These are phyloP conservation scores for Scutellaria galericulata DNA, from an alignment of 257 asterid species.

Conservation along the genomic window DNA sequence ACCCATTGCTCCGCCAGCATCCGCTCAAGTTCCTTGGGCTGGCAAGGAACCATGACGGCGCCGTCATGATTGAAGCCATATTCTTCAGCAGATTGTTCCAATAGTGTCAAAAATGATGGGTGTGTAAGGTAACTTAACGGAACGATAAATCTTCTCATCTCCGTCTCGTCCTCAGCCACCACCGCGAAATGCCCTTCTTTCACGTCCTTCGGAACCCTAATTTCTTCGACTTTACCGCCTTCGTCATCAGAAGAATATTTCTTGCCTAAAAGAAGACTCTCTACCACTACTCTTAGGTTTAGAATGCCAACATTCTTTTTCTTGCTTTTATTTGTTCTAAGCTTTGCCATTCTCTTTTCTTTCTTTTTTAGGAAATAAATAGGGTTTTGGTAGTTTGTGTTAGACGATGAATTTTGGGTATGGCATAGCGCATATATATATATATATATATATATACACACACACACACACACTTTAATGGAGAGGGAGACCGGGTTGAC, in stretches of 20 bases:
- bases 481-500: background rate
- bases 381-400: background rate
- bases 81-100: slow-evolving; percentile 78
- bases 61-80: slow-evolving; percentile 77
- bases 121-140: slow-evolving; percentile 63
- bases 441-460: too few species aligned
- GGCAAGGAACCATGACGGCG: slow-evolving; percentile 75
- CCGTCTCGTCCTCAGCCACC: slow-evolving; percentile 42
- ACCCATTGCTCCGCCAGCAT: slow-evolving; percentile 42
- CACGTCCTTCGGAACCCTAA: slow-evolving; percentile 59
- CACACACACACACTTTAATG: too few species aligned
- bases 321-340: slow-evolving; percentile 26
- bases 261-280: slow-evolving; percentile 52
- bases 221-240: slow-evolving; percentile 22
- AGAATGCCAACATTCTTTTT: slow-evolving; percentile 46
- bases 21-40: slow-evolving; percentile 41
- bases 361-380: background rate
- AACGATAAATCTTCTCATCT: slow-evolving; percentile 59
- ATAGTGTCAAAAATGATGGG: slow-evolving; percentile 60
- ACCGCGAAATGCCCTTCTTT: slow-evolving; percentile 54
- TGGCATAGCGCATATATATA: too few species aligned
- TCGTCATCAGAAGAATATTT: slow-evolving; percentile 14
- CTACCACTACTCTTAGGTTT: slow-evolving; percentile 54
- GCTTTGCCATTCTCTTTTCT: slow-evolving; percentile 35
- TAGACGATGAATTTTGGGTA: background rate